Evolutionary conservation across 805 yeast genomes (phyloP).

Genomic region (Metschnikowia peoriensis): DNA sequence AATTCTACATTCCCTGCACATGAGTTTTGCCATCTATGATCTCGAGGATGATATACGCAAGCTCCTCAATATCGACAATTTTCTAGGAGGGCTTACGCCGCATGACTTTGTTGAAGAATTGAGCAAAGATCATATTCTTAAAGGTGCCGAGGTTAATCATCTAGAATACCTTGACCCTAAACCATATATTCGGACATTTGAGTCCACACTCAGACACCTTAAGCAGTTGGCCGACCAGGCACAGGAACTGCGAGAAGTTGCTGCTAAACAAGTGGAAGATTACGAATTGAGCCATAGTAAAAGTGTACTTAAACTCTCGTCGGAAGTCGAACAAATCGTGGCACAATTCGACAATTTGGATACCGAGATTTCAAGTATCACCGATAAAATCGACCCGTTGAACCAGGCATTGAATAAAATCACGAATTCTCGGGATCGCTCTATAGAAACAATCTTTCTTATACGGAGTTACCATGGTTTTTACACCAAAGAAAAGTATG

Average conservation of each 20-base stretch:
- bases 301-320: slow-evolving; percentile 56
- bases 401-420: slow-evolving; percentile 66
- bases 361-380: slow-evolving; percentile 51
- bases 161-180: slow-evolving; percentile 76
- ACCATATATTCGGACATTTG: slow-evolving; percentile 92
- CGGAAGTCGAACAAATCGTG: slow-evolving; percentile 46
- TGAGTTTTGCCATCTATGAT: slow-evolving; percentile 53
- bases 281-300: slow-evolving; percentile 67
- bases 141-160: slow-evolving; percentile 50
- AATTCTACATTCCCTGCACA: slow-evolving; percentile 18
- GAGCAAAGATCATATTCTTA: slow-evolving; percentile 60
- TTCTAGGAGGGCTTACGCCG: slow-evolving; percentile 66
- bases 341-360: slow-evolving; percentile 52
- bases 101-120: slow-evolving; percentile 79
- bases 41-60: slow-evolving; percentile 61
- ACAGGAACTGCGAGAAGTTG: slow-evolving; percentile 43
- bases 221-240: slow-evolving; percentile 60
- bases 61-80: slow-evolving; percentile 58
- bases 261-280: slow-evolving; percentile 55
- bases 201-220: slow-evolving; percentile 74
- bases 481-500: slow-evolving; percentile 51
- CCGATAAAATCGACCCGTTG: slow-evolving; percentile 62
- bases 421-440: slow-evolving; percentile 70
- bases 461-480: slow-evolving; percentile 78
- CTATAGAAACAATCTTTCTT: slow-evolving; percentile 67